Evolutionary conservation across 441 rosid genomes (phyloP).

Genomic region (Raphanus hybrid): DNA sequence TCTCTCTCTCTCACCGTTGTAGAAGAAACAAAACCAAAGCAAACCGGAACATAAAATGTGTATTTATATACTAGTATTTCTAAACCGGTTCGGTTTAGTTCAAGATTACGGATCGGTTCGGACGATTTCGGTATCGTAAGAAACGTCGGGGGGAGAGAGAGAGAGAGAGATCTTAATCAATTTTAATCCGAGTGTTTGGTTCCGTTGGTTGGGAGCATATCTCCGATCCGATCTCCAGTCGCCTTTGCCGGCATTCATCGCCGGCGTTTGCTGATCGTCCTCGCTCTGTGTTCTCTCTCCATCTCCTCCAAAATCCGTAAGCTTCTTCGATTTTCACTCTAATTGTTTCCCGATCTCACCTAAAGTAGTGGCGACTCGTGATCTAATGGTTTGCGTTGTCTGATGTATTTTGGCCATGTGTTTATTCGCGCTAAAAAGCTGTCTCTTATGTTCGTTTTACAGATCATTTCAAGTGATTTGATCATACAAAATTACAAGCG

Average conservation of each 20-base stretch:
- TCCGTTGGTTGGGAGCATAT: constrained; percentile 17
- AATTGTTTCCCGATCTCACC: constrained; percentile 6
- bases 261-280: constrained; percentile 10
- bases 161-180: constrained; percentile 5
- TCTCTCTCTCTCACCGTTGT: background rate
- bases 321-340: constrained; percentile 1
- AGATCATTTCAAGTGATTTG: constrained; percentile 39
- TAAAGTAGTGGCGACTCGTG: background rate
- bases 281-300: background rate
- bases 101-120: constrained; percentile 6
- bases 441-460: constrained; percentile 4
- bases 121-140: constrained; percentile 24
- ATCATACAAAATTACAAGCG: constrained; percentile 35
- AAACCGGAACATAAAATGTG: background rate
- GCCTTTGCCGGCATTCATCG: constrained; percentile 31
- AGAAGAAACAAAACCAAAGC: constrained; percentile 18
- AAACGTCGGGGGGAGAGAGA: constrained; percentile 11
- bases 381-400: constrained; percentile 18
- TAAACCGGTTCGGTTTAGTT: constrained; percentile 30
- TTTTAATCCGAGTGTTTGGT: constrained; percentile 6
- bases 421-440: too few relatives aligned
- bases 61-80: background rate
- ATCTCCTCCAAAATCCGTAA: constrained; percentile 4
- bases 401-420: too few relatives aligned
- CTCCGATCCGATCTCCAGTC: constrained; percentile 21